These are phyloP conservation scores for Colletotrichum viniferum DNA, from an alignment of 2,329 filamentous ascomycete species.

Conservation along the genomic window DNA sequence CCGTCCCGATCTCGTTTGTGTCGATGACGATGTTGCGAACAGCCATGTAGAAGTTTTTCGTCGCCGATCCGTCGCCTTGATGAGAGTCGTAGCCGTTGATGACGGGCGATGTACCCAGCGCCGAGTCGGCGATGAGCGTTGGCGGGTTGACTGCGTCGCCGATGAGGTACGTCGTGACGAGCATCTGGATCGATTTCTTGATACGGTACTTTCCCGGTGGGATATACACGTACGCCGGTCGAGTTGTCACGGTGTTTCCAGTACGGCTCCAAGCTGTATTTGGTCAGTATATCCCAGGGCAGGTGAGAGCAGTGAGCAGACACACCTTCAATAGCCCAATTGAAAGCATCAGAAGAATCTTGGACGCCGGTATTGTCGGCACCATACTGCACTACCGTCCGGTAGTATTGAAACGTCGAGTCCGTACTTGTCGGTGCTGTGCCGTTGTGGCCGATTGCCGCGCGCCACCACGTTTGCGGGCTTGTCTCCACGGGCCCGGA, in stretches of 20 bases:
- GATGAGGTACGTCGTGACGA: constrained; percentile 34
- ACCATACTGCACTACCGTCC: constrained; percentile 28
- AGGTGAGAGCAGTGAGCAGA: constrained; percentile 3
- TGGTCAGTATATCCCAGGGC: background rate
- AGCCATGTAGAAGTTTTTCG: constrained; percentile 38
- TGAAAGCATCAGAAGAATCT: constrained; percentile 31
- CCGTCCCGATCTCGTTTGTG: constrained; percentile 24
- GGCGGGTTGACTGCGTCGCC: constrained; percentile 33
- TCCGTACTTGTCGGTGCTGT: constrained; percentile 28
- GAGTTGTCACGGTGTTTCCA: constrained; percentile 30
- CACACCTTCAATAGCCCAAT: constrained; percentile 25
- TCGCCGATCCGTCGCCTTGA: constrained; percentile 29
- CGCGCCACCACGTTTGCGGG: constrained; percentile 29
- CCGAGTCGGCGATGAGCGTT: constrained; percentile 28
- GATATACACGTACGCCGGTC: constrained; percentile 30
- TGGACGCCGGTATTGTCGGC: constrained; percentile 29
- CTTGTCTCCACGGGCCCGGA: constrained; percentile 8
- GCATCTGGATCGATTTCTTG: constrained; percentile 31
- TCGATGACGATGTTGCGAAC: constrained; percentile 34
- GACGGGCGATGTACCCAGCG: constrained; percentile 21
- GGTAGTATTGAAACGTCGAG: constrained; percentile 29
- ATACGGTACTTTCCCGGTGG: constrained; percentile 34
- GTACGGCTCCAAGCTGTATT: constrained; percentile 28
- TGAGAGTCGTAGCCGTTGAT: constrained; percentile 28
- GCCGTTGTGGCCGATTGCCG: constrained; percentile 29